Base-by-base conservation (phyloP, 345 rosid species). In the Durio zibethinus region DNA sequence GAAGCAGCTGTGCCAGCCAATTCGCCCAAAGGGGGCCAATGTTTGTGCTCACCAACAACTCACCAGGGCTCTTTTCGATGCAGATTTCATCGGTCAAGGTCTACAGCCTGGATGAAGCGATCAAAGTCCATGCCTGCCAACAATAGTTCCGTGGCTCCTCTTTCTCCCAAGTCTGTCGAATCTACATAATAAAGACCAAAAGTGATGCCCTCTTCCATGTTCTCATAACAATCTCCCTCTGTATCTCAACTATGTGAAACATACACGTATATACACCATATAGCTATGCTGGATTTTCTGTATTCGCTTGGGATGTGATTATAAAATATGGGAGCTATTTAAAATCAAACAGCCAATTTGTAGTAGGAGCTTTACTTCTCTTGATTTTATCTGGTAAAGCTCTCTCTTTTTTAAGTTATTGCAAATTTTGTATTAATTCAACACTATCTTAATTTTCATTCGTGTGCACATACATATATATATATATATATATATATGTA, bases 41-140 rank as follows among this genome's bases (percentile, higher is more conserved):
- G 94, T 72, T 33, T 90, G 72, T 90, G 94, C 81, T 90, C 94
- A 0, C 94, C 94, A 3, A 90, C 91, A 0, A 90, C 92, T 0
- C 94, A 90, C 77, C 80, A 78, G 70, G 94, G 94, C 35, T 90
- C 94, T 7, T 90, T 90, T 77, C 85, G 94, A 60, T 90, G 94
- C 87, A 83, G 85, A 77, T 81, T 85, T 48, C 92, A 90, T 60
- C 87, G 94, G 3, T 67, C 88, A 3, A 35, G 61, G 1, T 77
- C 89, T 10, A 76, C 86, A 14, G 79, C 85, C 15, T 80, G 83
- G 85, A 86, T 83, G 85, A 90, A 86, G 77, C 79, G 91, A 67
- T 89, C 93, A 1, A 85, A 88, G 11, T 91, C 95, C 72, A 80
- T 88, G 89, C 89, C 91, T 0, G 16, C 87, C 23, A 70, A 84